Evolutionary conservation across 2,329 filamentous ascomycete species (phyloP).

Genomic region (Teratosphaeria zuluensis): DNA sequence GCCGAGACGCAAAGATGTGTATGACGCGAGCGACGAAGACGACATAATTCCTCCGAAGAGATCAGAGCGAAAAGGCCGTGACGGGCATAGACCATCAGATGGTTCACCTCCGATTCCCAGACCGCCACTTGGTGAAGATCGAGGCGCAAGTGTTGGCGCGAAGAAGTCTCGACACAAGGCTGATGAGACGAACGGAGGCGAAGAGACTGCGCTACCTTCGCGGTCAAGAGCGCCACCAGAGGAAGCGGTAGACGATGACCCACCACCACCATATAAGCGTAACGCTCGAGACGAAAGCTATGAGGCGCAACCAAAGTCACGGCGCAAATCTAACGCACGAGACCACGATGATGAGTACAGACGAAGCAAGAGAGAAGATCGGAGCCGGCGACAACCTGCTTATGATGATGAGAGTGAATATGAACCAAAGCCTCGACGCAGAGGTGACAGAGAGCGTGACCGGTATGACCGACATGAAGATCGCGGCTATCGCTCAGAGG

Average conservation of each 20-base stretch:
- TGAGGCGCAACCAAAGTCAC: not conserved
- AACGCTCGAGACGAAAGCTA: not conserved
- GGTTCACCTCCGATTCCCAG: constrained; percentile 6
- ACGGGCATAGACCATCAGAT: not conserved
- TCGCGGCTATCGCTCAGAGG: constrained; percentile 22
- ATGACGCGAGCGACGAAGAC: constrained; percentile 22
- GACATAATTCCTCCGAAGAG: constrained; percentile 10
- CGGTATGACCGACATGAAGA: constrained; percentile 9
- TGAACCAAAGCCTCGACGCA: constrained; percentile 1
- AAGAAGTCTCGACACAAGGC: not conserved
- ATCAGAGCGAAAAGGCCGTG: not conserved
- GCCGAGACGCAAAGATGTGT: constrained; percentile 11
- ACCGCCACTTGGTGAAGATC: constrained; percentile 9
- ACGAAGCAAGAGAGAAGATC: not conserved
- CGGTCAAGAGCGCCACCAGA: not conserved
- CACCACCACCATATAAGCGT: constrained; percentile 2
- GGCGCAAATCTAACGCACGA: constrained; percentile 1
- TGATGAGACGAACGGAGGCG: not conserved
- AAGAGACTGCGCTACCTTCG: not conserved
- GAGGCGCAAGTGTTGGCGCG: constrained; percentile 1
- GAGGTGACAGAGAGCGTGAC: constrained; percentile 1
- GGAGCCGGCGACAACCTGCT: not conserved
- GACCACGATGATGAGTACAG: constrained; percentile 7
- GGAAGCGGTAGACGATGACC: constrained; percentile 1
- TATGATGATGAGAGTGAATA: constrained; percentile 8